Evolutionary conservation across 306 rosid species (phyloP).

Genomic region (Acacia confusa): DNA sequence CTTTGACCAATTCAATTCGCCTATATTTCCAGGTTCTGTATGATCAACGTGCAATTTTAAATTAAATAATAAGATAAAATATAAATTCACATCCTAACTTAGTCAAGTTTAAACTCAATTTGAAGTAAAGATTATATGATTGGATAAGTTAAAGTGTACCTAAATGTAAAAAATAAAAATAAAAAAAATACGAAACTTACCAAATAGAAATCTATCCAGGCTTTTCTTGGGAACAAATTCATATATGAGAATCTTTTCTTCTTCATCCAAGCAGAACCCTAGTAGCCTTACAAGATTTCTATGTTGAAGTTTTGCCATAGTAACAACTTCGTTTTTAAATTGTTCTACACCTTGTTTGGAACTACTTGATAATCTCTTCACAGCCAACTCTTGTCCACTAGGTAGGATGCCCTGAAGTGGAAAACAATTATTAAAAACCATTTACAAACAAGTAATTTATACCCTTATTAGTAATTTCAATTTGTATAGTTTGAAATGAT

Average conservation of each 20-base stretch:
- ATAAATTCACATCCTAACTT: background rate
- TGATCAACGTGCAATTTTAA: background rate
- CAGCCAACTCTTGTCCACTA: constrained; percentile 35
- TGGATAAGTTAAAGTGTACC: background rate
- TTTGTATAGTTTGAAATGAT: background rate
- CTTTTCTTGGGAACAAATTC: background rate
- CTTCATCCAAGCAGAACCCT: background rate
- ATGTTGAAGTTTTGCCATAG: constrained; percentile 20
- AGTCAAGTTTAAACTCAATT: background rate
- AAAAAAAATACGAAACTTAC: background rate
- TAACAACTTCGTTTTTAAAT: constrained; percentile 41
- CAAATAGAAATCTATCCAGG: background rate
- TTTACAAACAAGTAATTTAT: background rate
- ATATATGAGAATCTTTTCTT: background rate
- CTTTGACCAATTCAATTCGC: background rate
- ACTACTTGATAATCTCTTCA: constrained; percentile 40
- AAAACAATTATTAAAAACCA: background rate
- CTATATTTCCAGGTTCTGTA: background rate
- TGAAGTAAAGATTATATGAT: too few relatives aligned
- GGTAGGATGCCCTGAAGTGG: constrained; percentile 35
- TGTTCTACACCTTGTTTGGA: constrained; percentile 40
- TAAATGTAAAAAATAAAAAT: background rate
- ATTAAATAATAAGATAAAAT: background rate
- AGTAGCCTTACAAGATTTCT: background rate
- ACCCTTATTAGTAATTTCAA: background rate